Evolutionary conservation across 2,329 filamentous ascomycete species (phyloP), one percentile per base, ranked within the genome.

Genomic region (Colletotrichum gigasporum): DNA sequence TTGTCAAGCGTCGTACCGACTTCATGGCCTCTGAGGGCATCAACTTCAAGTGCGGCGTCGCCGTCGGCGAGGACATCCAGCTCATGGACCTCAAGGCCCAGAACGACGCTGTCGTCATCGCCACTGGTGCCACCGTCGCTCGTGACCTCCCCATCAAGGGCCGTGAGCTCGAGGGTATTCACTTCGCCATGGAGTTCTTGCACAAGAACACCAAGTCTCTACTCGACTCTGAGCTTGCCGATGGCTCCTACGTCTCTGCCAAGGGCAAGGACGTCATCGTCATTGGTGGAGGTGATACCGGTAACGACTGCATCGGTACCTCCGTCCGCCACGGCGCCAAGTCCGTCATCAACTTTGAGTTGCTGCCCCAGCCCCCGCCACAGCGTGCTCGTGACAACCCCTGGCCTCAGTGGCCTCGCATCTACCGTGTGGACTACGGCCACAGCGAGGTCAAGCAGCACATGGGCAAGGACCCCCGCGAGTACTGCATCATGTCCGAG

Each of bases 401-500:
- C 67, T 98, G 95, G 95, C 95, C 95, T 9, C 95, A 97, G 81
- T 98, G 95, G 94, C 95, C 95, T 62, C 92, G 94, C 73, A 94
- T 97, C 77, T 97, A 97, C 86, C 94, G 95, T 71, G 92, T 97
- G n/a, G 95, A 98, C 80, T 98, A 98, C 74, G 95, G 95, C 60
- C 95, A 98, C 84, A 91, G 91, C 14, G 95, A 98, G 80, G 95
- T 97, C 73, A 94, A 95, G 79, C 94, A 95, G 71, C 94, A 97
- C 83, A 95, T 94, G 83, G 95, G 95, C 80, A 94, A 94, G 77
- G 95, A 97, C 73, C 95, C 95, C 63, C 93, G 95, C 71, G 95
- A 97, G 82, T 98, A 92, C 85, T 97, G 94, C 83, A 94, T 98
- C 81, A 97, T 97, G 93, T 97, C 94, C 16, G 95, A 96, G 82